Percentiles rank a stretch among this genome's conserved stretches.
phyloP scores from a whole-genome alignment of 768 basidiomycete genomes.

The Agrocybe chaxingu region DNA sequence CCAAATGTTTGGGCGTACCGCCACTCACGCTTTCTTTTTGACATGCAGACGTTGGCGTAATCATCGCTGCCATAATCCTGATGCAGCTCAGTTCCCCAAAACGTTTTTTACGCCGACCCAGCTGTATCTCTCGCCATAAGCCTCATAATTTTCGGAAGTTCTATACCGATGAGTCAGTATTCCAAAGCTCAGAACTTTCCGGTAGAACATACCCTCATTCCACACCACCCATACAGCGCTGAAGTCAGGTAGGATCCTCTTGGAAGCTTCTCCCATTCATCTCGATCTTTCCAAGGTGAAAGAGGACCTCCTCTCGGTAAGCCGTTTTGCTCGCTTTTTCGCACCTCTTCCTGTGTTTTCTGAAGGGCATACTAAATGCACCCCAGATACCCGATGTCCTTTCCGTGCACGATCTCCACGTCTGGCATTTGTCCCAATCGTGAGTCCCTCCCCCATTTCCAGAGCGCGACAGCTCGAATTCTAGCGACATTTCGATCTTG shows the following conservation, averaged over 20 bases:
- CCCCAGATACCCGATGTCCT: conserved; percentile 41
- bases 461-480: not conserved
- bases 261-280: conserved; percentile 50
- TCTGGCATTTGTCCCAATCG: conserved; percentile 57
- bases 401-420: conserved; percentile 49
- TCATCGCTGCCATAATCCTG: conserved; percentile 46
- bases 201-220: not conserved
- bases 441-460: conserved; percentile 21
- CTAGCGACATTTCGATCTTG: not conserved
- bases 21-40: not conserved
- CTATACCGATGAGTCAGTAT: conserved; percentile 48
- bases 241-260: conserved; percentile 46
- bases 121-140: conserved; percentile 48
- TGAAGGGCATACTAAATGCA: not conserved
- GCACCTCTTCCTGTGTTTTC: not conserved
- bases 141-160: conserved; percentile 49
- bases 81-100: conserved; percentile 42
- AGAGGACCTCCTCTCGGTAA: conserved; percentile 42
- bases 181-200: not conserved
- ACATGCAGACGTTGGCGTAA: conserved; percentile 48
- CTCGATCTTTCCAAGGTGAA: conserved; percentile 47
- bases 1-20: conserved; percentile 2
- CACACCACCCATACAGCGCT: conserved; percentile 25
- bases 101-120: conserved; percentile 55
- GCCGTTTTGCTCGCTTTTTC: conserved; percentile 15